phyloP scores from a whole-genome alignment of 345 rosid genomes.

The Geranium rotundifolium region DNA sequence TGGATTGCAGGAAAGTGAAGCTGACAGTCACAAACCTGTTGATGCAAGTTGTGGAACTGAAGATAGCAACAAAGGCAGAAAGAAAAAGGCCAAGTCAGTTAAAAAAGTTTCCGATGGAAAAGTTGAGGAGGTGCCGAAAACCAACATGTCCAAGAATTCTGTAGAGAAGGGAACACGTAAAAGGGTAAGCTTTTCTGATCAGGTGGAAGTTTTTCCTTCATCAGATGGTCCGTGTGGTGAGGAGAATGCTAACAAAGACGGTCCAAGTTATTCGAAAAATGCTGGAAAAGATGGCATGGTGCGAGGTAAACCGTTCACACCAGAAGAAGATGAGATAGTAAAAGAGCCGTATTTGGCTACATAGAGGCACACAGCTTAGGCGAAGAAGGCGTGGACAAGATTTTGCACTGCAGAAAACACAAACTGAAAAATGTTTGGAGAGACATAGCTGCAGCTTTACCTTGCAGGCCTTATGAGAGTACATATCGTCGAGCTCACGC shows the following conservation, averaged over 20 bases:
- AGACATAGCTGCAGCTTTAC: slow-evolving; percentile 52
- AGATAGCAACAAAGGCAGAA: slow-evolving; percentile 10
- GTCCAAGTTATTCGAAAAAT: slow-evolving; percentile 4
- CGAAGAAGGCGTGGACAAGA: slow-evolving; percentile 50
- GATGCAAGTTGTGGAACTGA: not conserved
- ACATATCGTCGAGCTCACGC: slow-evolving; percentile 51
- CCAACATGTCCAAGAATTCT: not conserved
- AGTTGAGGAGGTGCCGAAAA: slow-evolving; percentile 6
- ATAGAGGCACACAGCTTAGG: slow-evolving; percentile 43
- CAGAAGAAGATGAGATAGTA: slow-evolving; percentile 54
- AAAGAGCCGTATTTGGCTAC: slow-evolving; percentile 41
- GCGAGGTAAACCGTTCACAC: slow-evolving; percentile 57
- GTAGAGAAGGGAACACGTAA: slow-evolving; percentile 17
- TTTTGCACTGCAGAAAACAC: slow-evolving; percentile 33
- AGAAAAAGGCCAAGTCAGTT: slow-evolving; percentile 13
- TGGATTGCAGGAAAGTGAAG: too few species aligned
- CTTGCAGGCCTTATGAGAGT: slow-evolving; percentile 39
- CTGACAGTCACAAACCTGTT: too few species aligned
- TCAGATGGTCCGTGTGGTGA: slow-evolving; percentile 7
- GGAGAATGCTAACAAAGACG: too few species aligned
- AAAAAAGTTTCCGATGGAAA: slow-evolving; percentile 6
- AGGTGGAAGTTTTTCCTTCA: slow-evolving; percentile 47
- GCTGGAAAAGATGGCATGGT: slow-evolving; percentile 24
- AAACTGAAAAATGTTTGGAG: slow-evolving; percentile 52
- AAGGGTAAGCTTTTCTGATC: slow-evolving; percentile 55